Base-by-base conservation (phyloP, 805 yeast species). In the Schizosaccharomyces osmophilus region DNA sequence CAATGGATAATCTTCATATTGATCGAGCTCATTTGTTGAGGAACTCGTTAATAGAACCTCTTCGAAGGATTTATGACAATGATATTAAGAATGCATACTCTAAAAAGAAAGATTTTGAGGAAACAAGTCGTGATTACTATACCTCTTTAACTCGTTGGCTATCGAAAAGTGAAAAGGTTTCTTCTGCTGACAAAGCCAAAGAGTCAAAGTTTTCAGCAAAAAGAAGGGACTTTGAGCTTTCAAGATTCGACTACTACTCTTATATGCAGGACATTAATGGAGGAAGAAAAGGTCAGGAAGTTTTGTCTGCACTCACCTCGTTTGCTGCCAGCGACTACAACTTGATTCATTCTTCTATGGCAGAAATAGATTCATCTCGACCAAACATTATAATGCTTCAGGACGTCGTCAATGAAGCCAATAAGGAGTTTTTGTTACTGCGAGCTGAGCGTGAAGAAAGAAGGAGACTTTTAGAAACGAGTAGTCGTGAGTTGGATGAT, bases 61-160 rank as follows among this genome's bases (percentile, higher is more conserved):
- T 64, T 69, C 67, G 64, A 67, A 68, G 59, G 63, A 63, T 73
- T 29, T 75, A 75, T 65, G 78, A 75, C 32, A 66, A 63, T 59
- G 78, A 75, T 41, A 71, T 75, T 64, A 75, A 75, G 65, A 60
- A 69, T 17, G 72, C 32, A 4, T 24, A 22, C n/a, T 17, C 36
- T 2, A 51, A 51, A 51, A 22, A 29, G 17, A 51, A 24, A 42
- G 77, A 75, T 57, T 75, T 75, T 66, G 78, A 75, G 61, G 78
- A 75, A 59, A 75, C 73, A 60, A 72, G 75, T 19, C 66, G 69
- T 32, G 76, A 74, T 63, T 75, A 74, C 64, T 75, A 75, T 64
- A 68, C 75, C 42, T 75, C 77, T 76, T 69, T 75, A 60, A 69
- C 75, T 15, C 66, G 76, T n/a, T 75, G 75, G 62, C 66, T 75